Conservation (phyloP, 345 rosid species). For the Aquilaria yunnanensis region DNA sequence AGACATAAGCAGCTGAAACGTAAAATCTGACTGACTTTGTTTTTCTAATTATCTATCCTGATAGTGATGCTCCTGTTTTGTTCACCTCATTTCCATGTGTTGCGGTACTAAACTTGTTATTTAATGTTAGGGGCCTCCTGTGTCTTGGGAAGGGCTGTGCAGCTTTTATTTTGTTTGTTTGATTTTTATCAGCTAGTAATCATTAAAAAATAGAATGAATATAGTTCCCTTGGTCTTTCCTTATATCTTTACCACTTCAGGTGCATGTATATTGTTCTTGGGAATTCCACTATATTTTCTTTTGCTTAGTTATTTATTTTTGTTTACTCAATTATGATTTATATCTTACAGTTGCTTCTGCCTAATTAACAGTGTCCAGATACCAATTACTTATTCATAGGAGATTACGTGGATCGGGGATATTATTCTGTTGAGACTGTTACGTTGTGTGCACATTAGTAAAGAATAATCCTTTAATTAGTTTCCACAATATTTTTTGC, state of each 20-base stretch:
- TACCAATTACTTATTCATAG: conserved; percentile 97
- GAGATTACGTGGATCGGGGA: conserved; percentile 98
- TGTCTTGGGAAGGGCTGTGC: too few relatives aligned
- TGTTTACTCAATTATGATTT: background rate
- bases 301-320: background rate
- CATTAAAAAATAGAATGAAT: background rate
- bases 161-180: background rate
- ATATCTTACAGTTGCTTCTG: conserved; percentile 2
- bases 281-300: background rate
- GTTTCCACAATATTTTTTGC: too few relatives aligned
- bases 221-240: background rate
- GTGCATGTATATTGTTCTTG: background rate
- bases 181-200: background rate
- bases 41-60: too few relatives aligned
- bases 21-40: conserved; percentile 5
- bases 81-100: too few relatives aligned
- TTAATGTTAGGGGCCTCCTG: too few relatives aligned
- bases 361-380: conserved; percentile 79
- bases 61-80: too few relatives aligned
- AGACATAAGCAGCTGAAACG: conserved; percentile 16
- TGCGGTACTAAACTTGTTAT: too few relatives aligned
- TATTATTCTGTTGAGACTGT: conserved; percentile 99
- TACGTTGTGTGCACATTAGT: conserved; percentile 39
- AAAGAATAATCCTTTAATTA: background rate
- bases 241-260: conserved; percentile 4